These are phyloP conservation scores for Boletus pseudopeckii DNA, from an alignment of 768 basidiomycete genomes.

Conservation along the genomic window DNA sequence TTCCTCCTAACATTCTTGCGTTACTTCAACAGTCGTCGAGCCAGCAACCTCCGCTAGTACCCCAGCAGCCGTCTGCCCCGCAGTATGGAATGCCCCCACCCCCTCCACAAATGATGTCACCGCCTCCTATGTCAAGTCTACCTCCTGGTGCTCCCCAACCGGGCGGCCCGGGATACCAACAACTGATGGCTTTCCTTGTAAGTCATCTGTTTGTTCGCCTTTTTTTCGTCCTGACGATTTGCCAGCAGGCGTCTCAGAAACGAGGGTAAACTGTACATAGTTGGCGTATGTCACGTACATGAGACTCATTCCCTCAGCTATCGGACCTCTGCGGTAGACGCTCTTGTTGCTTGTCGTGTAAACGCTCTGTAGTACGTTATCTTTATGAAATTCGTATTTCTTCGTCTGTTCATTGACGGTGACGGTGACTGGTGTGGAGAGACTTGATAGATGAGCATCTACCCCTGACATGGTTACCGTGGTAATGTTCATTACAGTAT, in stretches of 20 bases:
- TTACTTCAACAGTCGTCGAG: slow-evolving; percentile 53
- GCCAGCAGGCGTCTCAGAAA: slow-evolving; percentile 27
- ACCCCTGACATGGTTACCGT: not conserved
- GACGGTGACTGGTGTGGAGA: not conserved
- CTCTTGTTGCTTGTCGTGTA: slow-evolving; percentile 10
- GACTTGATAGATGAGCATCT: not conserved
- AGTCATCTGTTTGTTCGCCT: slow-evolving; percentile 19
- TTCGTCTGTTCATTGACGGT: not conserved
- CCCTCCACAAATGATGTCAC: slow-evolving; percentile 43
- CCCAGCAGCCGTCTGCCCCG: slow-evolving; percentile 28
- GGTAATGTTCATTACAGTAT: not conserved
- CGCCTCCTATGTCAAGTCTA: slow-evolving; percentile 40
- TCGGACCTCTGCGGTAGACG: not conserved
- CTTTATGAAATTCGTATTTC: slow-evolving; percentile 26
- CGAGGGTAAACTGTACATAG: slow-evolving; percentile 14
- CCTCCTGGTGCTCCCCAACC: slow-evolving; percentile 41
- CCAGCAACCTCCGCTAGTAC: slow-evolving; percentile 32
- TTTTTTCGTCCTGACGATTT: not conserved
- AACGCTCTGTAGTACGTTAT: slow-evolving; percentile 20
- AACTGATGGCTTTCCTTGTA: slow-evolving; percentile 69
- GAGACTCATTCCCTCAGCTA: not conserved
- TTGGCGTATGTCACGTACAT: not conserved
- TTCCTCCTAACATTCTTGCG: slow-evolving; percentile 71
- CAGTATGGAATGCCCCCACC: slow-evolving; percentile 40
- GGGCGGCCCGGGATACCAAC: slow-evolving; percentile 50